A percentile compares a stretch with the other conserved stretches of the same genome.
Conservation (phyloP, 2,329 filamentous ascomycete genomes). For the Penicillium sp. region DNA sequence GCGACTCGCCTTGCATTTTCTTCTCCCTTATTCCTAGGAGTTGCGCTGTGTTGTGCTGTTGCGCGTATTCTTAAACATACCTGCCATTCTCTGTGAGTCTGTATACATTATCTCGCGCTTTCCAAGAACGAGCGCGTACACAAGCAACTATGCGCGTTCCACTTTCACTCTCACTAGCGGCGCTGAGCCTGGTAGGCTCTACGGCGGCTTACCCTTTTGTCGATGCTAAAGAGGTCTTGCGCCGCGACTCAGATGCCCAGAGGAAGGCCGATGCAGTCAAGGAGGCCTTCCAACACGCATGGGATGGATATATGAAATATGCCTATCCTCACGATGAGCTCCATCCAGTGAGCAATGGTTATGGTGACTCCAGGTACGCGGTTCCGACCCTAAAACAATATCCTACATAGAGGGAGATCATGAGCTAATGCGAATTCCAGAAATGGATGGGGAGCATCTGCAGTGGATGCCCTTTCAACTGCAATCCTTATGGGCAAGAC, state of each 20-base stretch:
- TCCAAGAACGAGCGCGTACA: background rate
- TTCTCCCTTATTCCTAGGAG: background rate
- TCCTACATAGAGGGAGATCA: background rate
- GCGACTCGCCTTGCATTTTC: conserved; percentile 13
- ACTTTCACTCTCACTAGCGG: conserved; percentile 35
- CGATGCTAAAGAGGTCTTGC: conserved; percentile 22
- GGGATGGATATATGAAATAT: conserved; percentile 74
- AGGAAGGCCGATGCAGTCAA: conserved; percentile 66
- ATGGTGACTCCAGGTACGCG: conserved; percentile 70
- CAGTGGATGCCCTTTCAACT: conserved; percentile 79
- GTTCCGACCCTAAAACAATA: background rate
- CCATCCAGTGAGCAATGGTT: conserved; percentile 69
- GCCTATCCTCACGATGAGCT: conserved; percentile 81
- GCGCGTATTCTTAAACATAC: conserved; percentile 4
- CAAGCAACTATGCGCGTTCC: conserved; percentile 35
- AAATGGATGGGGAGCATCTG: conserved; percentile 84
- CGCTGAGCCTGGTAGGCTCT: conserved; percentile 33
- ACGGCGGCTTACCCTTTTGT: conserved; percentile 31
- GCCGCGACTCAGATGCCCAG: conserved; percentile 21
- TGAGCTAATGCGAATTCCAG: conserved; percentile 49
- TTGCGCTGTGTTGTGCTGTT: conserved; percentile 4
- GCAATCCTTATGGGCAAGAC: conserved; percentile 76
- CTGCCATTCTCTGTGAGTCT: conserved; percentile 13
- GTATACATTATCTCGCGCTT: conserved; percentile 10
- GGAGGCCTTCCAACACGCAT: conserved; percentile 72